Evolutionary conservation across 352 stramenopile genomes (phyloP), one percentile per base, ranked within the genome.

Genomic region (Aphanomyces cochlioides): DNA sequence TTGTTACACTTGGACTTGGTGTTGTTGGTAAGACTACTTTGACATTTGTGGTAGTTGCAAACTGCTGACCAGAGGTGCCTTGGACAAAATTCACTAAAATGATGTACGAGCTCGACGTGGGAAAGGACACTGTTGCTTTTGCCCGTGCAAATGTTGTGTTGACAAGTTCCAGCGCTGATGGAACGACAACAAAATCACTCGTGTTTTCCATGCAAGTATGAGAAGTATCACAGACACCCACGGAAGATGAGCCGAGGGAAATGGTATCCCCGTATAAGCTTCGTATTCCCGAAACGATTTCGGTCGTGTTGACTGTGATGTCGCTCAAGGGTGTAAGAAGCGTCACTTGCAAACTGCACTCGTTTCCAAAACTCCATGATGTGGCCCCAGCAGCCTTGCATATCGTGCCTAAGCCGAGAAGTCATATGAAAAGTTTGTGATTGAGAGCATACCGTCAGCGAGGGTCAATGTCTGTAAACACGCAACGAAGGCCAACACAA

Each of bases 311-410:
- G 59, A 43, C 43, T 7, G 21, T 15, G 21, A 38, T 50, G 7
- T 41, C 12, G 43, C 10, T 50, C 43, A 50, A 12, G 3, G 59
- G 38, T 15, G 8, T 13, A 39, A 67, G 19, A 17, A 67, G 2
- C 15, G 8, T 28, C 19, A 56, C 5, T 36, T 67, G n/a, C 59
- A 67, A 57, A 45, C 59, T 54, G 59, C 59, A 67, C 7, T 53
- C 59, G 7, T 40, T 56, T 5, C 39, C 59, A 40, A 45, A 41
- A 34, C 43, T 67, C 59, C 39, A 67, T 36, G 28, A 34, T n/a
- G 59, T 56, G 19, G 15, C 41, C 5, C 41, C 36, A 17, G 13
- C 43, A 17, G 43, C 38, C 17, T 50, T 39, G 59, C 59, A 67
- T 17, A 17, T 67, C 28, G 59, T 67, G n/a, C 38, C 41, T 54